These are phyloP conservation scores for Pythium phragmitis DNA, from an alignment of 352 stramenopile genomes.

Conservation along the genomic window DNA sequence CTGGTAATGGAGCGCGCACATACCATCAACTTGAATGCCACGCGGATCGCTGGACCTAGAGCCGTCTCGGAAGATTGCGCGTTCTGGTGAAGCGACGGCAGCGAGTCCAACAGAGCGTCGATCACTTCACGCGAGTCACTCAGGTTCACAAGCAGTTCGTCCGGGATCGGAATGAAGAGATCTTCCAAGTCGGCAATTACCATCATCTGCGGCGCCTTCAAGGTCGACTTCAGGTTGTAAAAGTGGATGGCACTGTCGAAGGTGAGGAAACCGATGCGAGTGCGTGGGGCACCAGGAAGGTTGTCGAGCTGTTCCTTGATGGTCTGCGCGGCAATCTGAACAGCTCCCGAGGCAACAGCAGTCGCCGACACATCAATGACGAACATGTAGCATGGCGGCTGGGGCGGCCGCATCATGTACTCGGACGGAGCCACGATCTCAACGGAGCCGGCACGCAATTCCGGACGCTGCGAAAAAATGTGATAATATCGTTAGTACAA, in stretches of 20 bases:
- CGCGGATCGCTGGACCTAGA: slow-evolving; percentile 89
- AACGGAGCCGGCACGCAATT: slow-evolving; percentile 72
- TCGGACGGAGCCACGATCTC: slow-evolving; percentile 86
- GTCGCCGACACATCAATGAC: slow-evolving; percentile 87
- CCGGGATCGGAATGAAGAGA: slow-evolving; percentile 90
- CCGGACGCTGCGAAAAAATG: slow-evolving; percentile 76
- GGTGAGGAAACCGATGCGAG: slow-evolving; percentile 83
- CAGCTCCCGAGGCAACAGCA: slow-evolving; percentile 63
- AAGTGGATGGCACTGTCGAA: slow-evolving; percentile 88
- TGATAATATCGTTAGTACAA: slow-evolving; percentile 26
- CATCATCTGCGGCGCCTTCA: slow-evolving; percentile 90
- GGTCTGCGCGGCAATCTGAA: slow-evolving; percentile 70
- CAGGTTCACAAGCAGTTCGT: slow-evolving; percentile 98
- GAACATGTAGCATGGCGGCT: slow-evolving; percentile 88
- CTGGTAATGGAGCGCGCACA: slow-evolving; percentile 42
- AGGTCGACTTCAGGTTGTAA: slow-evolving; percentile 87
- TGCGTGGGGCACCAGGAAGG: slow-evolving; percentile 66
- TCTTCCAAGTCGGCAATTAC: slow-evolving; percentile 86
- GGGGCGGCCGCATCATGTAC: slow-evolving; percentile 90
- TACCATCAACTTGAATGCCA: slow-evolving; percentile 98
- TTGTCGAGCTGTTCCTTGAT: slow-evolving; percentile 85
- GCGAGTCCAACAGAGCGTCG: slow-evolving; percentile 94
- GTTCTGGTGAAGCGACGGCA: slow-evolving; percentile 91
- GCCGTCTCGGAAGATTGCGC: slow-evolving; percentile 73
- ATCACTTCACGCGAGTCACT: slow-evolving; percentile 93